Evolutionary conservation across 2,329 filamentous ascomycete genomes (phyloP), one percentile per base, ranked within the genome.

Genomic region (Alternaria gaisen): DNA sequence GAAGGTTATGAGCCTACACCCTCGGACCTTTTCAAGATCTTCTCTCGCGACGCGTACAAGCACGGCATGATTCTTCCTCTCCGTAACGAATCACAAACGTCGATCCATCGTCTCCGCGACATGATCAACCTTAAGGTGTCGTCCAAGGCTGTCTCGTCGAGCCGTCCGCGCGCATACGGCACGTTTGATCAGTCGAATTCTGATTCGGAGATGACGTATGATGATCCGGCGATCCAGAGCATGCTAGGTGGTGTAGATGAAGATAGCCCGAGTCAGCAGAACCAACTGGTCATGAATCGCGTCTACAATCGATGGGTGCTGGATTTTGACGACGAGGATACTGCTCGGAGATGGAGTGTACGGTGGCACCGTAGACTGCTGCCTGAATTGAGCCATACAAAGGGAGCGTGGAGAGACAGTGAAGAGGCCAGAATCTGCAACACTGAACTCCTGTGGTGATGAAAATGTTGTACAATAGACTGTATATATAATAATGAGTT

Each of bases 241-340:
- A 54, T 71, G 59, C 72, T 70, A 58, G 50, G 24, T 16, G 20
- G 36, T 9, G 47, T 47, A 1, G 48, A 74, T 2, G 53, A 44
- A 5, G 66, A 64, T 10, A 42, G 47, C 26, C 60, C 60, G 2
- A 61, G 62, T 56, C 51, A 64, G 43, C 53, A 72, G 47, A 74
- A 65, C 36, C 68, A 65, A 64, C 70, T 73, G 10, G 56, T 76
- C 9, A 76, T 77, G 71, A 72, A 75, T 58, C 72, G 79, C 40
- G 67, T 77, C 58, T 80, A 77, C 43, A 79, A 70, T 36, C 78
- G 84, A 41, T 87, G 86, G 78, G 78, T 90, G 14, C 67, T 90
- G 22, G 82, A 84, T 5, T 88, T 91, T 61, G 71, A 80, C 14
- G 84, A 85, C n/a, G 79, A 83, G 51, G 77, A 79, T 10, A 86